phyloP scores from a whole-genome alignment of 352 stramenopile genomes.

The Phytopythium oedochilum region DNA sequence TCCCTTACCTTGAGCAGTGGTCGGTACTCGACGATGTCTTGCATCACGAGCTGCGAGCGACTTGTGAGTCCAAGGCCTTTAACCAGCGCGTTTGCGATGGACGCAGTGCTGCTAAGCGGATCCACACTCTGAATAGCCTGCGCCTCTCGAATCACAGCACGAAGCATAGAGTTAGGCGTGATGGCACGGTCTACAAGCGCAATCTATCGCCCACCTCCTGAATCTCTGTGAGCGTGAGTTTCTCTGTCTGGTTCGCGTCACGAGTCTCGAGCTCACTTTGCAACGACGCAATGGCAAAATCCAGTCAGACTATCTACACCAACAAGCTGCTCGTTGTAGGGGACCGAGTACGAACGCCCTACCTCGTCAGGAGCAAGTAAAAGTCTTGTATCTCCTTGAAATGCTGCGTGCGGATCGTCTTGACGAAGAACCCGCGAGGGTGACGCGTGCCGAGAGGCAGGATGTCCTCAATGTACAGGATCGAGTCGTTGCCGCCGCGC shows the following conservation, averaged over 20 bases:
- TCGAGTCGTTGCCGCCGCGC: slow-evolving; percentile 56
- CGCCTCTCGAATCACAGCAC: neutral
- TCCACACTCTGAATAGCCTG: slow-evolving; percentile 35
- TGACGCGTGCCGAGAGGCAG: slow-evolving; percentile 41
- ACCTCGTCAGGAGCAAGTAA: slow-evolving; percentile 52
- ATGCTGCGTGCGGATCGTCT: slow-evolving; percentile 73
- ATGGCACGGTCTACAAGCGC: neutral
- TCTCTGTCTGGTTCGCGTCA: slow-evolving; percentile 35
- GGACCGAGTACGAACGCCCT: neutral
- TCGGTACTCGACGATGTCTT: slow-evolving; percentile 54
- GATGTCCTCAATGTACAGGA: slow-evolving; percentile 74
- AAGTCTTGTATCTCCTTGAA: slow-evolving; percentile 85
- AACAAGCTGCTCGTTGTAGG: neutral
- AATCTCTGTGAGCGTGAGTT: slow-evolving; percentile 32
- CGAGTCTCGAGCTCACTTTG: slow-evolving; percentile 51
- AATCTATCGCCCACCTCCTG: slow-evolving; percentile 11
- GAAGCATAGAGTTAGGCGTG: neutral
- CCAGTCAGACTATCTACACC: neutral
- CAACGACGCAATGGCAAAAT: neutral
- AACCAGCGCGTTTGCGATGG: slow-evolving; percentile 24
- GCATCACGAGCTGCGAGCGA: slow-evolving; percentile 33
- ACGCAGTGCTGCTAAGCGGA: slow-evolving; percentile 31
- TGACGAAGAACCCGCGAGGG: slow-evolving; percentile 66
- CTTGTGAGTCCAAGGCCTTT: slow-evolving; percentile 41
- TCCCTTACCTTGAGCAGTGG: slow-evolving; percentile 38